These are phyloP conservation scores for Delitschia confertaspora DNA, from an alignment of 495 filamentous ascomycete genomes.

Conservation along the genomic window DNA sequence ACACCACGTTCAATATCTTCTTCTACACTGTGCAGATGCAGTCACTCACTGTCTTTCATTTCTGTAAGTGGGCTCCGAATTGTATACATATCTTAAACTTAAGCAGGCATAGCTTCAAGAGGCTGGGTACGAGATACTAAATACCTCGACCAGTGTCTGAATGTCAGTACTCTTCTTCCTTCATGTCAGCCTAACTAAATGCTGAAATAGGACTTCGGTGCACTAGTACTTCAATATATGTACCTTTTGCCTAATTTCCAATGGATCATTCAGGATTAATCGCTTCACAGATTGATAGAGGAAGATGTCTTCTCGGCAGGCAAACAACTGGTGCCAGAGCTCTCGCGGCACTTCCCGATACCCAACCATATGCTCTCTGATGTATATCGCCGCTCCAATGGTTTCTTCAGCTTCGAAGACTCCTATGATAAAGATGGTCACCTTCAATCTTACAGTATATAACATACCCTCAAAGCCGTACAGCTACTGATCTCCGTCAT, in stretches of 20 bases:
- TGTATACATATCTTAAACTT: neutral
- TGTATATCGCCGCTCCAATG: neutral
- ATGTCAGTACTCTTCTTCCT: neutral
- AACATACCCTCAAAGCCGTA: neutral
- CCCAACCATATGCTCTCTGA: neutral
- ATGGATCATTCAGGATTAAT: neutral
- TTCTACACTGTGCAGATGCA: neutral
- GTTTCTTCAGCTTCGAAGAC: neutral
- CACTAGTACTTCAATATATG: neutral
- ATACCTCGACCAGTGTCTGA: neutral
- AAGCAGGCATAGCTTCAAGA: constrained; percentile 4
- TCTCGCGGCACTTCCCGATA: neutral
- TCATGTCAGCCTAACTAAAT: neutral
- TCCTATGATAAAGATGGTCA: neutral
- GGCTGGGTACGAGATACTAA: neutral
- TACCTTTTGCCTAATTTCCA: neutral
- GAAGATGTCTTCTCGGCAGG: neutral
- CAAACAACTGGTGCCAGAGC: neutral
- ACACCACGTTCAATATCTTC: neutral
- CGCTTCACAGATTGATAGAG: neutral
- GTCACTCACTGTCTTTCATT: neutral
- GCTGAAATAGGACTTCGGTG: neutral
- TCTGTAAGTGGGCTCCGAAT: neutral
- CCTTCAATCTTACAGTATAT: neutral
- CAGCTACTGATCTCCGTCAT: neutral